Evolutionary conservation across 345 rosid species (phyloP).

Genomic region (Aquilaria sinensis): DNA sequence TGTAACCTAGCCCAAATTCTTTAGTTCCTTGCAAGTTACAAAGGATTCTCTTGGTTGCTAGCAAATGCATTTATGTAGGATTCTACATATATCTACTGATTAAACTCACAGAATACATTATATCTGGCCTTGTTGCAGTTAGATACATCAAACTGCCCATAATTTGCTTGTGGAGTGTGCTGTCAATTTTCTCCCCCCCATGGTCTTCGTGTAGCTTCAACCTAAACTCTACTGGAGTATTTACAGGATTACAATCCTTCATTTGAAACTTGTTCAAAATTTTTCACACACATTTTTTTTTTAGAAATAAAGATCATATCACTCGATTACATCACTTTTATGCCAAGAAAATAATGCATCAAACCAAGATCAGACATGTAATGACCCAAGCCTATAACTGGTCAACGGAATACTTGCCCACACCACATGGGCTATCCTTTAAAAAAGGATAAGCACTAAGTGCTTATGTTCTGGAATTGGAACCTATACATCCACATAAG

Average conservation of each 20-base stretch:
- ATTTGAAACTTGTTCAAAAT: background rate
- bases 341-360: background rate
- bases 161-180: background rate
- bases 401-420: too few species aligned
- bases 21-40: background rate
- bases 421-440: too few species aligned
- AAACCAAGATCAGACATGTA: background rate
- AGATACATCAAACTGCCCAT: background rate
- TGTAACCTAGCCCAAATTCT: background rate
- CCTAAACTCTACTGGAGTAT: background rate
- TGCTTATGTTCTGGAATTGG: too few species aligned
- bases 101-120: background rate
- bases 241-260: too few species aligned
- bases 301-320: background rate
- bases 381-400: too few species aligned
- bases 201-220: background rate
- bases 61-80: background rate
- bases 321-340: background rate
- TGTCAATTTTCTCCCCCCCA: background rate
- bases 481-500: too few species aligned
- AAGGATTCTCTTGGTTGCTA: background rate
- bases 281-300: background rate
- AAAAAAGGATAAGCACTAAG: too few species aligned
- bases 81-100: background rate
- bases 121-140: too few species aligned